Evolutionary conservation across 2,329 filamentous ascomycete species (phyloP).

Genomic region (Herpotrichia juniperi): DNA sequence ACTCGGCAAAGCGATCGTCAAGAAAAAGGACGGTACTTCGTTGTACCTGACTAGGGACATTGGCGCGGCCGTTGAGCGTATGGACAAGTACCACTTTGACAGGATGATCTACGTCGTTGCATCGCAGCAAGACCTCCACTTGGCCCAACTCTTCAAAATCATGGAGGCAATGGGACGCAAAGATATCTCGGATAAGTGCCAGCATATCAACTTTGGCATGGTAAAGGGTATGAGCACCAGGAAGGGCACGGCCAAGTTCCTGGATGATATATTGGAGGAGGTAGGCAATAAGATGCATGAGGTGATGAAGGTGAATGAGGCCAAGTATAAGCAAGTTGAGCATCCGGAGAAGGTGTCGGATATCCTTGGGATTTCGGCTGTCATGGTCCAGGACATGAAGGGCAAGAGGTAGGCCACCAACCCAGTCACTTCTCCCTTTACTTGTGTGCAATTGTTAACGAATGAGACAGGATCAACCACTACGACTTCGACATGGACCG

Average conservation of each 20-base stretch:
- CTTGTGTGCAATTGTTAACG: conserved; percentile 3
- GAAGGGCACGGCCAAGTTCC: conserved; percentile 59
- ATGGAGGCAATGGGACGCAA: conserved; percentile 66
- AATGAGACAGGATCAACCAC: conserved; percentile 59
- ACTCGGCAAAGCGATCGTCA: conserved; percentile 69
- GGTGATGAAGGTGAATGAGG: conserved; percentile 88
- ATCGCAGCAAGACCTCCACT: conserved; percentile 68
- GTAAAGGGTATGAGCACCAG: conserved; percentile 69
- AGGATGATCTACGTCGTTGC: conserved; percentile 73
- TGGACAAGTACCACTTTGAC: conserved; percentile 67
- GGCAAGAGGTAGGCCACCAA: conserved; percentile 73
- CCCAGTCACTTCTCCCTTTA: neutral
- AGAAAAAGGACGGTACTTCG: conserved; percentile 70
- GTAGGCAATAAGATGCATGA: conserved; percentile 87
- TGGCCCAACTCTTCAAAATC: conserved; percentile 70
- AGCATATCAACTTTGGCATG: conserved; percentile 72
- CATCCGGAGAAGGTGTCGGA: conserved; percentile 84
- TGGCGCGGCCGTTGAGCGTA: conserved; percentile 68
- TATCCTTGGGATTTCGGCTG: conserved; percentile 87
- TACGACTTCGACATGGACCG: conserved; percentile 79
- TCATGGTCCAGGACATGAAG: conserved; percentile 98
- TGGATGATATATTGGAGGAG: conserved; percentile 93
- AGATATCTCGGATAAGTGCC: conserved; percentile 63
- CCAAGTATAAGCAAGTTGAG: conserved; percentile 89
- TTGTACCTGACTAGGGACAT: conserved; percentile 74